These are phyloP conservation scores for Neurospora hispaniola DNA, from an alignment of 495 filamentous ascomycete genomes.

Conservation along the genomic window DNA sequence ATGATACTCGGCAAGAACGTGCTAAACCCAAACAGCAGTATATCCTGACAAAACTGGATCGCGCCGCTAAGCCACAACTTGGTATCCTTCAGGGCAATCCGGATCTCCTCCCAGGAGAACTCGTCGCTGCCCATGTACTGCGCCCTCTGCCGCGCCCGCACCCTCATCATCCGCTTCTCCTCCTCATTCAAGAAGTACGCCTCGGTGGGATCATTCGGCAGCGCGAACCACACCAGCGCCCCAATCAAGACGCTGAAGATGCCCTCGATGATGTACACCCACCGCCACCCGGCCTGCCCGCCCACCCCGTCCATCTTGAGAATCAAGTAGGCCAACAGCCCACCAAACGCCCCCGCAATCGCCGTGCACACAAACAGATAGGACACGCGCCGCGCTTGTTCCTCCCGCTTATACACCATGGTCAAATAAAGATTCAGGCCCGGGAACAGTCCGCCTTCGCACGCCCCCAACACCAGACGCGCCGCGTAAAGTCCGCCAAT, in stretches of 20 bases:
- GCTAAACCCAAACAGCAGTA: slow-evolving; percentile 48
- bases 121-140: slow-evolving; percentile 39
- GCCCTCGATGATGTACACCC: slow-evolving; percentile 71
- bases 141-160: slow-evolving; percentile 22
- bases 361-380: slow-evolving; percentile 79
- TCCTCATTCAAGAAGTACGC: slow-evolving; percentile 40
- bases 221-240: slow-evolving; percentile 46
- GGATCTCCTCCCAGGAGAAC: slow-evolving; percentile 41
- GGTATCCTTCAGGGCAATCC: slow-evolving; percentile 26
- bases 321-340: slow-evolving; percentile 60
- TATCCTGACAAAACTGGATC: slow-evolving; percentile 42
- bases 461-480: slow-evolving; percentile 44
- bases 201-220: slow-evolving; percentile 41
- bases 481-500: slow-evolving; percentile 40
- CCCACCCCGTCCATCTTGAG: slow-evolving; percentile 55
- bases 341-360: slow-evolving; percentile 69
- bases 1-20: slow-evolving; percentile 51
- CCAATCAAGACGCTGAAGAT: slow-evolving; percentile 57
- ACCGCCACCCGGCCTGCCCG: slow-evolving; percentile 59
- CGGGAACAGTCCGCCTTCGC: slow-evolving; percentile 59
- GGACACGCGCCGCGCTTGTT: slow-evolving; percentile 44
- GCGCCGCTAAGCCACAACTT: slow-evolving; percentile 30
- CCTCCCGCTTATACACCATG: slow-evolving; percentile 56
- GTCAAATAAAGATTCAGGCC: slow-evolving; percentile 77
- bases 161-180: slow-evolving; percentile 41